Conservation (phyloP, 1,284 basidiomycete genomes). For the Ceraceosorus guamensis region DNA sequence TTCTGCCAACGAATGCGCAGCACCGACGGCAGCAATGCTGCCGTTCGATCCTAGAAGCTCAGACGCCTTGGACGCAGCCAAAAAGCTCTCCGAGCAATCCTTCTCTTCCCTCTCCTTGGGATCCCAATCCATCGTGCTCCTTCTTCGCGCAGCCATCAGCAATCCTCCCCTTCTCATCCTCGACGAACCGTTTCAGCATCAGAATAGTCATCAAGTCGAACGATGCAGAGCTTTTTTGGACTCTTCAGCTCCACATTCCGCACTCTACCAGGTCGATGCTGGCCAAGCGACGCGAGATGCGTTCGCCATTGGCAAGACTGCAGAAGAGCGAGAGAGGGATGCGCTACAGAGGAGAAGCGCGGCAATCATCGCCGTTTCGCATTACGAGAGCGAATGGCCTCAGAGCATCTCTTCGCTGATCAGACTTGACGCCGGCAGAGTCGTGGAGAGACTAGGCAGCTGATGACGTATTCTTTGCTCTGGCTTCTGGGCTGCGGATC, state of each 20-base stretch:
- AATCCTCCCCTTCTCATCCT: conserved; percentile 35
- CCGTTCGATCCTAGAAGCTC: not conserved
- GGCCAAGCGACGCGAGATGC: not conserved
- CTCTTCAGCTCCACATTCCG: no score
- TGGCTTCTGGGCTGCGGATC: no score
- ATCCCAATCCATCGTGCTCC: conserved; percentile 38
- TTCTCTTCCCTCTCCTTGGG: conserved; percentile 29
- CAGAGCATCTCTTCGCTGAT: not conserved
- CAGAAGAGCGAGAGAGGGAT: conserved; percentile 10
- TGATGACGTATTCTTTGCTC: no score
- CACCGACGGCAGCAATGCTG: not conserved
- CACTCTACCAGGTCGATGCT: no score
- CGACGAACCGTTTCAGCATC: conserved; percentile 47
- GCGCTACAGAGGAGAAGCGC: conserved; percentile 8
- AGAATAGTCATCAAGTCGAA: conserved; percentile 30
- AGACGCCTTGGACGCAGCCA: conserved; percentile 1
- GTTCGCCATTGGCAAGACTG: conserved; percentile 3
- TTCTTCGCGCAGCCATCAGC: conserved; percentile 37
- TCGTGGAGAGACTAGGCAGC: not conserved
- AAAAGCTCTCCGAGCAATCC: conserved; percentile 9
- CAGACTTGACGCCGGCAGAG: not conserved
- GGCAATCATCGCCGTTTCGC: conserved; percentile 39
- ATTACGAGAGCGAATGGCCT: conserved; percentile 45
- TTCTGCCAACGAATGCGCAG: no score
- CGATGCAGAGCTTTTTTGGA: conserved; percentile 30